These are phyloP conservation scores for Phytopythium ostracodes DNA, from an alignment of 352 stramenopile genomes.

Conservation along the genomic window DNA sequence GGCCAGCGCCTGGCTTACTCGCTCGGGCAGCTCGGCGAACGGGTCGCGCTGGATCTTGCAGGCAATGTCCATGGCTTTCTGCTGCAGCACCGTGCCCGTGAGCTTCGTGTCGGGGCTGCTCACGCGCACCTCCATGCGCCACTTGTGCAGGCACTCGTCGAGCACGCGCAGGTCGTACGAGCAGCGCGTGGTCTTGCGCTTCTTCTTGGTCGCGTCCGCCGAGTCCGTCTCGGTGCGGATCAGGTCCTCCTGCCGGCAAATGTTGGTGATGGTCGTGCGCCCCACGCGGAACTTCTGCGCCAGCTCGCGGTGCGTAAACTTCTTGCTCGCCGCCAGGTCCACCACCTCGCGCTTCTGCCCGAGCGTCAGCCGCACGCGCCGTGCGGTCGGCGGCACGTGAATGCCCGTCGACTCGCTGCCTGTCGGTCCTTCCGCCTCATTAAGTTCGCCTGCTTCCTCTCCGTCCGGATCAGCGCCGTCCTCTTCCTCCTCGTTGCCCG, in stretches of 20 bases:
- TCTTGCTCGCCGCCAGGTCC: conserved; percentile 77
- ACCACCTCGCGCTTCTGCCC: conserved; percentile 86
- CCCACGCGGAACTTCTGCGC: conserved; percentile 79
- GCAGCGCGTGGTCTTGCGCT: conserved; percentile 84
- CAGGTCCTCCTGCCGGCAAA: conserved; percentile 76
- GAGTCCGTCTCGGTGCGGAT: conserved; percentile 86
- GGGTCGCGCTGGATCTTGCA: conserved; percentile 70
- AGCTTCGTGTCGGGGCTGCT: conserved; percentile 75
- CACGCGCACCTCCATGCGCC: conserved; percentile 83
- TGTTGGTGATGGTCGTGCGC: conserved; percentile 85
- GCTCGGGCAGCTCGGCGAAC: conserved; percentile 63
- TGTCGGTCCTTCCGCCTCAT: neutral
- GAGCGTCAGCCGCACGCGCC: conserved; percentile 74
- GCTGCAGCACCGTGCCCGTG: conserved; percentile 75
- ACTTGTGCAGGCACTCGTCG: conserved; percentile 85
- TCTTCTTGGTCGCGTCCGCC: conserved; percentile 81
- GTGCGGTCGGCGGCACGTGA: conserved; percentile 10
- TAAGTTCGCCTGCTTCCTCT: neutral
- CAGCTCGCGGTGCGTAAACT: conserved; percentile 82
- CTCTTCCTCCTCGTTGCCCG: neutral
- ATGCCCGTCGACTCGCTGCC: neutral
- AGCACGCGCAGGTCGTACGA: conserved; percentile 78
- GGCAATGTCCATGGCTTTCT: conserved; percentile 82
- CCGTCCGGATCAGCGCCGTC: neutral
- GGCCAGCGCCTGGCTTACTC: conserved; percentile 61